Base-by-base conservation (phyloP, 768 basidiomycete species). In the Boletus tomentosulus region DNA sequence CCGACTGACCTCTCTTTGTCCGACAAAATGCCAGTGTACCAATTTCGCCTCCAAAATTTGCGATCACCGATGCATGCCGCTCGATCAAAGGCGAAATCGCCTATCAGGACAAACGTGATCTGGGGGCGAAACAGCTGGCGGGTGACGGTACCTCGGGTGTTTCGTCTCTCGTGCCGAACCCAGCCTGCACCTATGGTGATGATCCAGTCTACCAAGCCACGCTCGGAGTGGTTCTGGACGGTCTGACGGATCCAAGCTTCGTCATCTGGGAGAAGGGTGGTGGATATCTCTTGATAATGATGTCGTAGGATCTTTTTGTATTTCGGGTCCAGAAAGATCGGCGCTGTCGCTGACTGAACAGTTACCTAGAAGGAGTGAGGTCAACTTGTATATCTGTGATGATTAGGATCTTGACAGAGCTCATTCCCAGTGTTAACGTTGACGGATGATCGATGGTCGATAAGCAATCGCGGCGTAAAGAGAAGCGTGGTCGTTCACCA, bases 111-210 rank as follows among this genome's bases (percentile, higher is more conserved):
- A 6, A 33, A 4, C 3, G 16, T 8, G 11, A 28, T 38, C 24
- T n/a, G 22, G 15, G 11, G 22, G 25, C 41, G 12, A 19, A 19
- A 19, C 19, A 19, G 19, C 19, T 19, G n/a, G 34, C 28, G 43
- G 38, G 16, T 46, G 88, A 92, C 79, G 19, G 19, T 19, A 19
- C 19, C 19, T 96, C 91, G 37, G 92, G 92, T 4, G 92, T 96
- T 42, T 76, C 71, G 69, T 96, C 92, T 58, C 87, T 74, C 30
- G 80, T 73, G 1, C 91, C 88, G 62, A 93, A 92, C 6, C 92
- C 92, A 1, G 92, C 95, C 19, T 5, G 92, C 92, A 16, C 92
- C 92, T 0, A 87, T 89, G 6, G 89, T 89, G 57, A 96, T 74
- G 54, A 93, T 78, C 79, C 84, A 85, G 65, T 92, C 85, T 13